Evolutionary conservation across 2,329 filamentous ascomycete genomes (phyloP).

Genomic region (Pseudogymnoascus sp.): DNA sequence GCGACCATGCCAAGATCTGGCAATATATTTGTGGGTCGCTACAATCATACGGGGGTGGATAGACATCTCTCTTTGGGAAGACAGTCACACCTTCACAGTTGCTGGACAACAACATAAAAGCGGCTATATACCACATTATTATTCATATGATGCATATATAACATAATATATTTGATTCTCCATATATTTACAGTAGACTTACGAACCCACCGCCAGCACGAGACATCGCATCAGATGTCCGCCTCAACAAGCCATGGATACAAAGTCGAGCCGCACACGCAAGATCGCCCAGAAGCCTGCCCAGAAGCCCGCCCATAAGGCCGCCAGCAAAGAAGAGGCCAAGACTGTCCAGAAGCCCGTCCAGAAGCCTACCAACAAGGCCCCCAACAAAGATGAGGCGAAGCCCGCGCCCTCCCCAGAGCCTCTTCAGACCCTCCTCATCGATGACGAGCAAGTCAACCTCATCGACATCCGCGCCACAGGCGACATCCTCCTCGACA

Average conservation of each 20-base stretch:
- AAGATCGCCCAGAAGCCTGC: background rate
- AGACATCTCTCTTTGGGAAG: background rate
- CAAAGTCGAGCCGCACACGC: background rate
- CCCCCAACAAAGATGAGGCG: background rate
- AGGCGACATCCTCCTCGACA: constrained; percentile 59
- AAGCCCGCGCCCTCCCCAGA: background rate
- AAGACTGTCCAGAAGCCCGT: background rate
- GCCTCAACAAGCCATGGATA: constrained; percentile 2
- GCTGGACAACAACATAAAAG: background rate
- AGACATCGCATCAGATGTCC: background rate
- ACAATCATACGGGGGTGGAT: too few species aligned
- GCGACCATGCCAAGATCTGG: too few species aligned
- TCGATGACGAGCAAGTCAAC: constrained; percentile 18
- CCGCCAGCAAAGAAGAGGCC: background rate
- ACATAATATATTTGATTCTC: too few species aligned
- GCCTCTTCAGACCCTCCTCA: constrained; percentile 10
- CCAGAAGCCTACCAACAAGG: background rate
- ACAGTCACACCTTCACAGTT: background rate
- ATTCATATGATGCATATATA: too few species aligned
- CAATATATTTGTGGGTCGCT: too few species aligned
- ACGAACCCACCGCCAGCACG: background rate
- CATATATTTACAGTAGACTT: background rate
- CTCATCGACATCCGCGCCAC: constrained; percentile 43
- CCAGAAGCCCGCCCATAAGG: background rate
- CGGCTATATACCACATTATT: too few species aligned